Evolutionary conservation across 768 basidiomycete species (phyloP).

Genomic region (Xerocomus potaroensis): DNA sequence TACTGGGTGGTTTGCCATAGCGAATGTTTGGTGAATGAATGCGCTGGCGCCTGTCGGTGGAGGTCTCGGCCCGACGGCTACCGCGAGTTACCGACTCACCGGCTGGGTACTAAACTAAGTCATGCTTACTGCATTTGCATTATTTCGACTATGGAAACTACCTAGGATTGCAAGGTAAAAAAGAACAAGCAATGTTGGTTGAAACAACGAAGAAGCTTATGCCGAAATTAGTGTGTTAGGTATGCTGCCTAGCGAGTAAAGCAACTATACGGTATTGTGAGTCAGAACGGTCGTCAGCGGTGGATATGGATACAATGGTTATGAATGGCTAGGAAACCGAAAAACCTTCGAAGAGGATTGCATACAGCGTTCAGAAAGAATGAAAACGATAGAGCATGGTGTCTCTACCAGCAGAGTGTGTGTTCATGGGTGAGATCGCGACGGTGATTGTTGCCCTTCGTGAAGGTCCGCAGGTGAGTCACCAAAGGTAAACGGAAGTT

Average conservation of each 20-base stretch:
- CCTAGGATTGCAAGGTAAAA: not conserved
- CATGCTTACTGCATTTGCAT: no score
- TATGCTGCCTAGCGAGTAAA: slow-evolving; percentile 24
- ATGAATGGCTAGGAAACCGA: slow-evolving; percentile 5
- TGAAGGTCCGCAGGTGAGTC: slow-evolving; percentile 31
- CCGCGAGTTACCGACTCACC: slow-evolving; percentile 6
- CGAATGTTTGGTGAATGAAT: no score
- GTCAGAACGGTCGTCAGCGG: slow-evolving; percentile 15
- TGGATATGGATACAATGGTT: slow-evolving; percentile 32
- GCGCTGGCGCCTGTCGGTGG: no score
- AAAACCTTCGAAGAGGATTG: not conserved
- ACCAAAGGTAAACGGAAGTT: slow-evolving; percentile 62
- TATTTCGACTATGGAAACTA: slow-evolving; percentile 5
- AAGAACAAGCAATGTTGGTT: slow-evolving; percentile 1
- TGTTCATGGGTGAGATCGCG: slow-evolving; percentile 20
- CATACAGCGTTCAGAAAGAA: slow-evolving; percentile 16
- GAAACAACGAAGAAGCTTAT: slow-evolving; percentile 6
- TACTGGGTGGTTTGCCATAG: slow-evolving; percentile 66
- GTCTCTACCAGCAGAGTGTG: not conserved
- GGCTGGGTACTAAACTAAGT: no score
- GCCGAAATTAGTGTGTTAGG: slow-evolving; percentile 25
- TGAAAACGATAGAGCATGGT: slow-evolving; percentile 6
- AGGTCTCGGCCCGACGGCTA: slow-evolving; percentile 10
- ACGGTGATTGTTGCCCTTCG: slow-evolving; percentile 28
- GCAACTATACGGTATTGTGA: slow-evolving; percentile 24